A percentile compares a stretch with the other conserved stretches of the same genome.
These are phyloP conservation scores for Metschnikowia baotianmanensis DNA, from an alignment of 805 yeast species.

Conservation along the genomic window DNA sequence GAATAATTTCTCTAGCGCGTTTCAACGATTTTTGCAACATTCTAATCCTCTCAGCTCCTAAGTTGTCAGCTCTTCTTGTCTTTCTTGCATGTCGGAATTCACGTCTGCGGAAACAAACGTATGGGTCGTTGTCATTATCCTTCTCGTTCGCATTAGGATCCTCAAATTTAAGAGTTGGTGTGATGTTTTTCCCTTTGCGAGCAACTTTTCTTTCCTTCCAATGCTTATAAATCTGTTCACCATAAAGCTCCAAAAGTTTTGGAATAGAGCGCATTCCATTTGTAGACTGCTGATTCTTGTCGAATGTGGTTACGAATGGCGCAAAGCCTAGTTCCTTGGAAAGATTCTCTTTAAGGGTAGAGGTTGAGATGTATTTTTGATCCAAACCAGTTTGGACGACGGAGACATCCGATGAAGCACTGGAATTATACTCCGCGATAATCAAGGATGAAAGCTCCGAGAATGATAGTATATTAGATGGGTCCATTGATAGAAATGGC, in stretches of 20 bases:
- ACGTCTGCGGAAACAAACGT: conserved; percentile 91
- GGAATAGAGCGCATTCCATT: conserved; percentile 43
- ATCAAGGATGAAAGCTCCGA: conserved; percentile 62
- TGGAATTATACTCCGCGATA: conserved; percentile 31
- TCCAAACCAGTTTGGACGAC: conserved; percentile 25
- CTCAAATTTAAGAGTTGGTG: conserved; percentile 79
- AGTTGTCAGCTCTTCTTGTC: conserved; percentile 90
- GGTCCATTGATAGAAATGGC: conserved; percentile 86
- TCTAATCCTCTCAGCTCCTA: conserved; percentile 81
- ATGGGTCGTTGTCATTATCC: conserved; percentile 87
- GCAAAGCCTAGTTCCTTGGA: conserved; percentile 54
- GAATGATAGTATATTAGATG: conserved; percentile 66
- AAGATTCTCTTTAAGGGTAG: conserved; percentile 56
- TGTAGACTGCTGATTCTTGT: conserved; percentile 34
- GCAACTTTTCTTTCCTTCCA: conserved; percentile 76
- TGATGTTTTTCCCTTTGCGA: conserved; percentile 65
- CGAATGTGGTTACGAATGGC: conserved; percentile 60
- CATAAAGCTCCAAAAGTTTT: conserved; percentile 54
- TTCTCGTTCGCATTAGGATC: conserved; percentile 72
- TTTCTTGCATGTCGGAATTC: conserved; percentile 94
- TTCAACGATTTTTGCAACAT: conserved; percentile 72
- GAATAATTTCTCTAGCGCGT: conserved; percentile 66
- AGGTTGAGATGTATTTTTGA: conserved; percentile 45
- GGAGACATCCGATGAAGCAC: conserved; percentile 21
- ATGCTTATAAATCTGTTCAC: conserved; percentile 68